Evolutionary conservation across 2,329 filamentous ascomycete genomes (phyloP).

Genomic region (Chaetomium sp.): DNA sequence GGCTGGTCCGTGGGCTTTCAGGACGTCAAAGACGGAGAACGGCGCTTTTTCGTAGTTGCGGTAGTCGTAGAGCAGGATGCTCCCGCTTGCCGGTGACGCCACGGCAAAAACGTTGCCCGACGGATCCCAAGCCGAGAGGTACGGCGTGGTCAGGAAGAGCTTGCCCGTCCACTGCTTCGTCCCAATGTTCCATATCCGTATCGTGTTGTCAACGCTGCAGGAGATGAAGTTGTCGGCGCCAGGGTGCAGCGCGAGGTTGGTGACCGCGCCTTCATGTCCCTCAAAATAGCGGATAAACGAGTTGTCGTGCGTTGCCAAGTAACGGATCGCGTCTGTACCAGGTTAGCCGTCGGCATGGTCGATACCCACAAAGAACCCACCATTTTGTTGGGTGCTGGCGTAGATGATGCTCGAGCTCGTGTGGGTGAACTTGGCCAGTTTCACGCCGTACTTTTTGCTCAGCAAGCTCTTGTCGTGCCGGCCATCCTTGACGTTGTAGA

Average conservation of each 20-base stretch:
- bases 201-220: constrained; percentile 85
- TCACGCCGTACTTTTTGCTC: constrained; percentile 95
- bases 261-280: constrained; percentile 84
- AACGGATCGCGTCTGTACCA: constrained; percentile 72
- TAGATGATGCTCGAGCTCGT: constrained; percentile 90
- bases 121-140: constrained; percentile 86
- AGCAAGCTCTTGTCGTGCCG: constrained; percentile 85
- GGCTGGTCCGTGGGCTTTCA: constrained; percentile 54
- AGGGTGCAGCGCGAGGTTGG: constrained; percentile 79
- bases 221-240: constrained; percentile 90
- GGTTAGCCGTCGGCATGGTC: not conserved
- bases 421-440: constrained; percentile 92
- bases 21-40: constrained; percentile 81
- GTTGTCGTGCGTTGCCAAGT: constrained; percentile 91
- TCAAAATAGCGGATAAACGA: constrained; percentile 95
- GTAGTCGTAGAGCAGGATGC: constrained; percentile 86
- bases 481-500: constrained; percentile 92
- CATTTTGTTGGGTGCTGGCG: constrained; percentile 91
- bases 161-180: constrained; percentile 79
- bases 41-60: constrained; percentile 92
- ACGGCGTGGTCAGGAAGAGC: constrained; percentile 77
- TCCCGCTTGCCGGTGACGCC: constrained; percentile 76
- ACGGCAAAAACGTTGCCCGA: constrained; percentile 91
- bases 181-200: constrained; percentile 85
- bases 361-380: constrained; percentile 47